Conservation (phyloP, 495 filamentous ascomycete species). For the Polyplosphaeria fusca region DNA sequence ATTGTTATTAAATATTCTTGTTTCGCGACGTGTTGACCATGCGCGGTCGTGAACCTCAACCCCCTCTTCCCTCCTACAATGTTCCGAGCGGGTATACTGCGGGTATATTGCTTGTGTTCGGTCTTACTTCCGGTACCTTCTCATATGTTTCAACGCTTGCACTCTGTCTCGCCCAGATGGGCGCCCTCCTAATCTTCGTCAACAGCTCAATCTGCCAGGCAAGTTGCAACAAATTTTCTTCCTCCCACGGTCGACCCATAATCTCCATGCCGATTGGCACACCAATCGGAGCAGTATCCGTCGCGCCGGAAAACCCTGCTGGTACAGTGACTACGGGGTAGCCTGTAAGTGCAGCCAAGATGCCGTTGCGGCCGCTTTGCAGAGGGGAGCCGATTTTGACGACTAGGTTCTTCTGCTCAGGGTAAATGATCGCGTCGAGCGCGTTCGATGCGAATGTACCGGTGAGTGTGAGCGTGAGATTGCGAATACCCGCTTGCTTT, state of each 20-base stretch:
- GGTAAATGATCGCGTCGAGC: conserved; percentile 62
- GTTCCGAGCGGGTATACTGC: conserved; percentile 44
- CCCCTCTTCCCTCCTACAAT: too few species aligned
- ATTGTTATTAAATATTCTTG: too few species aligned
- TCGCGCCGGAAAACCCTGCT: conserved; percentile 48
- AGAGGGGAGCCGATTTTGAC: conserved; percentile 54
- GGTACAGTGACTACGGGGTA: conserved; percentile 62
- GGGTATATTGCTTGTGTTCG: conserved; percentile 44
- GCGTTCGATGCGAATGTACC: conserved; percentile 48
- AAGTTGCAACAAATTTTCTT: conserved; percentile 53
- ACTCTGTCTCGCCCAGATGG: conserved; percentile 41
- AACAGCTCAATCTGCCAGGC: conserved; percentile 45
- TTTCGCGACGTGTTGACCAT: too few species aligned
- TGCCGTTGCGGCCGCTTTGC: conserved; percentile 61
- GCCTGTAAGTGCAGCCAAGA: conserved; percentile 62
- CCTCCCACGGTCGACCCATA: conserved; percentile 53
- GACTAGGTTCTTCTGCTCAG: conserved; percentile 62
- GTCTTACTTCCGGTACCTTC: conserved; percentile 45
- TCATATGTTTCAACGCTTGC: conserved; percentile 40
- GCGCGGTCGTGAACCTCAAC: too few species aligned
- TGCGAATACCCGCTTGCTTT: conserved; percentile 45
- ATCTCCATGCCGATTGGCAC: conserved; percentile 66
- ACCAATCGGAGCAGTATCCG: conserved; percentile 49
- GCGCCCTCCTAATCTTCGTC: conserved; percentile 47
- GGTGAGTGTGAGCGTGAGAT: conserved; percentile 48